Evolutionary conservation across 108 stramenopile genomes (phyloP), one percentile per base, ranked within the genome.

Genomic region (Nitzschia sp.): DNA sequence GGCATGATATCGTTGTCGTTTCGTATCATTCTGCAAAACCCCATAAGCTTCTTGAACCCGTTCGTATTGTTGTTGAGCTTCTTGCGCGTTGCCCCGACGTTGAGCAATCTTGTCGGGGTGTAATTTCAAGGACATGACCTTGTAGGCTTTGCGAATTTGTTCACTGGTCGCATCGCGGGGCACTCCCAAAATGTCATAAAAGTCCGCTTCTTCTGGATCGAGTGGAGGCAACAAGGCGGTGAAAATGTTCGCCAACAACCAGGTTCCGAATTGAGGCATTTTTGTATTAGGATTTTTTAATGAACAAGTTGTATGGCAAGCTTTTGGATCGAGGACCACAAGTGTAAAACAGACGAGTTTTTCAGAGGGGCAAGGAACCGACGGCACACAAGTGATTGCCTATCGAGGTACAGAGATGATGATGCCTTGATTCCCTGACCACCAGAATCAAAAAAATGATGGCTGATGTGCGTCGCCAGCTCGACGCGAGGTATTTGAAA

Each of bases 71-170:
- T 45, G 46, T 5, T 82, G 81, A 18, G 88, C 85, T 58, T 90
- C 86, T 34, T 85, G 87, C 45, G 24, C 29, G 18, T 78, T 75
- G 18, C 58, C 85, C 19, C 88, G 83, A 1, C 88, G 88, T 77
- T 94, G 93, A 11, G 86, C 85, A 26, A 92, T 46, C 57, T 92
- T 94, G 68, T 94, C 93, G 54, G 93, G 93, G 56, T 94, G 93
- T 55, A 89, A 67, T 66, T 70, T 68, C 46, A 94, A 73, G 8
- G 81, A 82, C 23, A 72, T 74, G 45, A 88, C 86, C 53, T 82
- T 75, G 82, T 94, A 94, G 28, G 93, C 93, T 69, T 88, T 91
- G 66, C 86, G 82, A 54, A 94, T 78, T 46, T 88, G 84, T 35
- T 92, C 90, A 9, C 75, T 57, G 3, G 76, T 85, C 21, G 88